These are phyloP conservation scores for Penicillium lagena DNA, from an alignment of 495 filamentous ascomycete species.

Conservation along the genomic window DNA sequence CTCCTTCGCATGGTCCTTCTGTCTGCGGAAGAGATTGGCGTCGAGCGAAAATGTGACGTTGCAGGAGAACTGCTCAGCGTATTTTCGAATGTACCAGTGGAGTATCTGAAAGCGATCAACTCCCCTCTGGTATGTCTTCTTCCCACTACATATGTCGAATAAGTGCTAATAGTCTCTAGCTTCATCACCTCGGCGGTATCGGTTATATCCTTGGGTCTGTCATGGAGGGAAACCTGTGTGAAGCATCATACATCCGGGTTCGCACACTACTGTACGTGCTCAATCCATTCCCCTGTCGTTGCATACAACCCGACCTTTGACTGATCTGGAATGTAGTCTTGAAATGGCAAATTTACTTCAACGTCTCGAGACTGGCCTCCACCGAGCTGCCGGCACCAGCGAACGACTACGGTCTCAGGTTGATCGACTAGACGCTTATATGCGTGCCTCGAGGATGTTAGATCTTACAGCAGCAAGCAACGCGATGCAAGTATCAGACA, in stretches of 20 bases:
- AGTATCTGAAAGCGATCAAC: slow-evolving; percentile 42
- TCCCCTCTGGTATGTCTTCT: slow-evolving; percentile 31
- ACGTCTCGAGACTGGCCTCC: slow-evolving; percentile 35
- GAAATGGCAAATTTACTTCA: slow-evolving; percentile 44
- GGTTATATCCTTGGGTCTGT: slow-evolving; percentile 43
- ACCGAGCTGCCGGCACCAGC: slow-evolving; percentile 32
- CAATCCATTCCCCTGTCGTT: background rate
- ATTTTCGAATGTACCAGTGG: slow-evolving; percentile 37
- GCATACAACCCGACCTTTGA: background rate
- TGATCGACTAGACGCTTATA: slow-evolving; percentile 42
- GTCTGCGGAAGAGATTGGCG: slow-evolving; percentile 31
- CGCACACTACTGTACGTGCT: slow-evolving; percentile 32
- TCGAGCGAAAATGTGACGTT: slow-evolving; percentile 41
- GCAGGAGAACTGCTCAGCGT: slow-evolving; percentile 39
- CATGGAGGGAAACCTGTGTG: slow-evolving; percentile 41
- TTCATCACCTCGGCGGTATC: slow-evolving; percentile 45
- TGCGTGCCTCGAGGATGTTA: slow-evolving; percentile 25
- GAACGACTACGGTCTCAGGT: slow-evolving; percentile 36
- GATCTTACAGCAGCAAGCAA: slow-evolving; percentile 8
- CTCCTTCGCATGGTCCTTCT: slow-evolving; percentile 45
- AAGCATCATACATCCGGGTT: slow-evolving; percentile 37
- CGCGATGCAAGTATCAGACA: background rate
- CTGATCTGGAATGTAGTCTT: slow-evolving; percentile 9
- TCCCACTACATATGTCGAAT: background rate
- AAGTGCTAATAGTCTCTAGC: slow-evolving; percentile 9